Evolutionary conservation across 371 early-diverging fungal species (phyloP), one percentile per base, ranked within the genome.

Genomic region (Mucor velutinosus): DNA sequence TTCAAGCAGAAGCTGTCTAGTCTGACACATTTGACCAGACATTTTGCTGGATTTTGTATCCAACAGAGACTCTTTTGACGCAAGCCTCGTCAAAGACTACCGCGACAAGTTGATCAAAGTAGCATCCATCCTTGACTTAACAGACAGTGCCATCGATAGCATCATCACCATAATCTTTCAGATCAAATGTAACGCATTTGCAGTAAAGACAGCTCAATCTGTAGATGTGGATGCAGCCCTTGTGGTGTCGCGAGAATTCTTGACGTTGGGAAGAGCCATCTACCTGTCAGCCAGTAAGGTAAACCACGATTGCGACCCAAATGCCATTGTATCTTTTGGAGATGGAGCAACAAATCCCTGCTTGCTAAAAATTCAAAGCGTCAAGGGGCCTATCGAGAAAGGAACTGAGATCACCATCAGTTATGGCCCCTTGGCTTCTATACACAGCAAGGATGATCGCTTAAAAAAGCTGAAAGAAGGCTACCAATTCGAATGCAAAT

Each of bases 301-400:
- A 11, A 80, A 80, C 49, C 80, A 80, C 56, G 37, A 61, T 2
- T 80, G 80, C 45, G 55, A 67, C 21, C 80, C 80, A 5, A 76
- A 72, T 45, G 72, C 78, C 11, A 19, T 77, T 10, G 74, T 62
- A 8, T 61, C 59, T 4, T 80, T 77, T 62, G 74, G 73, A 15
- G 57, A 37, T 5, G 62, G 69, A 11, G 62, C 32, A 5, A 15
- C 15, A 0, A 32, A 51, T 30, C 66, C 55, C 3, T 68, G 37
- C 19, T 61, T 33, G 23, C 30, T 59, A 14, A 39, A 49, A 19
- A 45, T 69, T 27, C 47, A 65, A 14, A 25, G 57, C 8, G 43
- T 56, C 21, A 60, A 66, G 3, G 29, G 41, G 4, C 39, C 47
- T 0, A 15, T 55, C 0, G 25, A 19, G 11, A 7, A 23, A 3